phyloP scores from a whole-genome alignment of 495 filamentous ascomycete genomes.

The Aspergillus wentii region DNA sequence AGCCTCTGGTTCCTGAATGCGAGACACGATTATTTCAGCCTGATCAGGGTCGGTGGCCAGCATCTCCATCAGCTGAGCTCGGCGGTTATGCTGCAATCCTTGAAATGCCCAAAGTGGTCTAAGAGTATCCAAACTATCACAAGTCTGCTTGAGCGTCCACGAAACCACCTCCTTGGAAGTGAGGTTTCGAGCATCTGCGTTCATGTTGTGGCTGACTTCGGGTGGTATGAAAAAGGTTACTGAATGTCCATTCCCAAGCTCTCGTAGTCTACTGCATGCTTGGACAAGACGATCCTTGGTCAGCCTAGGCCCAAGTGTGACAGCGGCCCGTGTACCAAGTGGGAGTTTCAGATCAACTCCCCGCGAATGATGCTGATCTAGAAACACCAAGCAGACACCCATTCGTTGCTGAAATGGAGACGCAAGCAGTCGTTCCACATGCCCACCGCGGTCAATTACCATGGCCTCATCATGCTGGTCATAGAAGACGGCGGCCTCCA shows the following conservation, averaged over 20 bases:
- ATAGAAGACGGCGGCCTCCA: slow-evolving; percentile 44
- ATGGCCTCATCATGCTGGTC: slow-evolving; percentile 36
- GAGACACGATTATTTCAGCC: too few species aligned
- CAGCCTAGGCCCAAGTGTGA: slow-evolving; percentile 63
- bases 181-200: slow-evolving; percentile 43
- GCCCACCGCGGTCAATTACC: slow-evolving; percentile 43
- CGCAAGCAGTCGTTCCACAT: slow-evolving; percentile 43
- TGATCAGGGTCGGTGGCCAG: slow-evolving; percentile 15
- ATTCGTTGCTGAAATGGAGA: slow-evolving; percentile 60
- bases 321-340: slow-evolving; percentile 51
- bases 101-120: slow-evolving; percentile 56
- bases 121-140: slow-evolving; percentile 48
- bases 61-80: slow-evolving; percentile 1
- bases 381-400: slow-evolving; percentile 61
- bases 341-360: slow-evolving; percentile 71
- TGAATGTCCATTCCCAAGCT: slow-evolving; percentile 57
- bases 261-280: slow-evolving; percentile 66
- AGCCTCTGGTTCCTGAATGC: slow-evolving; percentile 45
- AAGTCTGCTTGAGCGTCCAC: slow-evolving; percentile 7
- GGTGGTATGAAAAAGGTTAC: slow-evolving; percentile 51
- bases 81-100: slow-evolving; percentile 29
- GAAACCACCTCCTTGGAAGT: too few species aligned
- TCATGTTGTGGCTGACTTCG: slow-evolving; percentile 39
- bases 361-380: slow-evolving; percentile 73
- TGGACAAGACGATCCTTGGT: slow-evolving; percentile 73